phyloP scores from a whole-genome alignment of 1,139 yeast species.

The Taphrina sp. region DNA sequence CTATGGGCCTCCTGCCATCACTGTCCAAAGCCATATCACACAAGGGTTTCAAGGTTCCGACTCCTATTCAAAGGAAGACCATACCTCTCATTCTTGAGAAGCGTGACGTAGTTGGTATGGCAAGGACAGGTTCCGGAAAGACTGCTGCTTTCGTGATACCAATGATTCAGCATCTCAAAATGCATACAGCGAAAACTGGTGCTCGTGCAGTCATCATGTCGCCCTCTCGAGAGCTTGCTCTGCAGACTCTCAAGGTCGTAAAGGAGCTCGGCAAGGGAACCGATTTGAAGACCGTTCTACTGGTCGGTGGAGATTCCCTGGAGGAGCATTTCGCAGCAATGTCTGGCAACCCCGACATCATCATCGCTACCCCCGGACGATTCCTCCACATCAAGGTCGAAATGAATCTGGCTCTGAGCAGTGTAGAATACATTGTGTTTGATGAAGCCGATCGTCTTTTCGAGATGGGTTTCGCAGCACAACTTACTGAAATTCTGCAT shows the following conservation, averaged over 20 bases:
- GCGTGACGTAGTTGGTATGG: conserved; percentile 98
- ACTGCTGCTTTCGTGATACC: conserved; percentile 98
- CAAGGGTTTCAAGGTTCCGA: conserved; percentile 91
- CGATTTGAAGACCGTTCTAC: conserved; percentile 71
- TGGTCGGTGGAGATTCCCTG: conserved; percentile 96
- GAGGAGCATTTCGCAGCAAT: conserved; percentile 93
- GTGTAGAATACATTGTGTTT: conserved; percentile 86
- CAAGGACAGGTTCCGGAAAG: conserved; percentile 98
- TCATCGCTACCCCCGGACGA: conserved; percentile 97
- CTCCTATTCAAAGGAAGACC: conserved; percentile 95
- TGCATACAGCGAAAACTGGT: conserved; percentile 71
- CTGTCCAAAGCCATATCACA: conserved; percentile 67
- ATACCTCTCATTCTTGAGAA: conserved; percentile 84
- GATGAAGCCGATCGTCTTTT: conserved; percentile 96
- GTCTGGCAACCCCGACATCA: conserved; percentile 87
- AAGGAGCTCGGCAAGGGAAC: conserved; percentile 85
- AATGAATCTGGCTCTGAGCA: conserved; percentile 79
- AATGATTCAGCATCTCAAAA: conserved; percentile 75
- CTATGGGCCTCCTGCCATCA: conserved; percentile 75
- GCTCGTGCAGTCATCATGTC: conserved; percentile 83
- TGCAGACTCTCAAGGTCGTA: conserved; percentile 84
- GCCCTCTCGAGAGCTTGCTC: conserved; percentile 91
- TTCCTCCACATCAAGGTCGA: conserved; percentile 92
- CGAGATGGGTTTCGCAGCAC: conserved; percentile 96
- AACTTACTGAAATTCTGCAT: conserved; percentile 81